Percentiles rank a stretch among this genome's conserved stretches.
Conservation (phyloP, 208 protist species). For the Acanthamoeba healyi region DNA sequence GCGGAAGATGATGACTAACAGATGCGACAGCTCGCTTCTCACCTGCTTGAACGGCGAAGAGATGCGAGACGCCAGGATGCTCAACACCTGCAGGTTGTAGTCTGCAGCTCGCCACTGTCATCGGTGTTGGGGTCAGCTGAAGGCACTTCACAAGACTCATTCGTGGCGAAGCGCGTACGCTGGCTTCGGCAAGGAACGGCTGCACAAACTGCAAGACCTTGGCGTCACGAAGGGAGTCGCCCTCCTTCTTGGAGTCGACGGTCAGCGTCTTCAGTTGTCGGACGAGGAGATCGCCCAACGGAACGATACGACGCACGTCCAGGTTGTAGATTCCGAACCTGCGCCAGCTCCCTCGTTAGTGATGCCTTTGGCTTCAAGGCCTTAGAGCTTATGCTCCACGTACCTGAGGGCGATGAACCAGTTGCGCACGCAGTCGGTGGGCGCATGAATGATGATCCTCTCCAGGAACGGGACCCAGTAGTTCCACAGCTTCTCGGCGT, state of each 20-base stretch:
- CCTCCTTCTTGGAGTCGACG: not conserved
- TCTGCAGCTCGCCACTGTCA: not conserved
- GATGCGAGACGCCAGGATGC: not conserved
- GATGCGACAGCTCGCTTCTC: not conserved
- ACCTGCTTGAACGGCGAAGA: conserved; percentile 51
- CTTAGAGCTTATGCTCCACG: not conserved
- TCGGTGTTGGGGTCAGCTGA: not conserved
- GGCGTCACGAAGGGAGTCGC: conserved; percentile 13
- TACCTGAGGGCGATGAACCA: conserved; percentile 15
- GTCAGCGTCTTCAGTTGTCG: not conserved
- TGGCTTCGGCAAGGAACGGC: conserved; percentile 5
- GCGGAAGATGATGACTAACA: not conserved
- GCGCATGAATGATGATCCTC: not conserved
- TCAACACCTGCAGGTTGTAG: not conserved
- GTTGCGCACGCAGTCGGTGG: not conserved
- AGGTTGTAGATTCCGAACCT: conserved; percentile 49
- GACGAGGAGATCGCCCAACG: not conserved
- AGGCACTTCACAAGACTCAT: not conserved
- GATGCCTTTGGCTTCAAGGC: not conserved
- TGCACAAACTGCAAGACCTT: conserved; percentile 64
- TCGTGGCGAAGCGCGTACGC: not conserved
- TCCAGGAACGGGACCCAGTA: conserved; percentile 34
- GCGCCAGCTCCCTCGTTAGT: not conserved
- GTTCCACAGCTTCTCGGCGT: not conserved
- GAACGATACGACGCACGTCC: not conserved